These are phyloP conservation scores for Omphalotus guepiniiformis DNA, from an alignment of 768 basidiomycete genomes.

Conservation along the genomic window DNA sequence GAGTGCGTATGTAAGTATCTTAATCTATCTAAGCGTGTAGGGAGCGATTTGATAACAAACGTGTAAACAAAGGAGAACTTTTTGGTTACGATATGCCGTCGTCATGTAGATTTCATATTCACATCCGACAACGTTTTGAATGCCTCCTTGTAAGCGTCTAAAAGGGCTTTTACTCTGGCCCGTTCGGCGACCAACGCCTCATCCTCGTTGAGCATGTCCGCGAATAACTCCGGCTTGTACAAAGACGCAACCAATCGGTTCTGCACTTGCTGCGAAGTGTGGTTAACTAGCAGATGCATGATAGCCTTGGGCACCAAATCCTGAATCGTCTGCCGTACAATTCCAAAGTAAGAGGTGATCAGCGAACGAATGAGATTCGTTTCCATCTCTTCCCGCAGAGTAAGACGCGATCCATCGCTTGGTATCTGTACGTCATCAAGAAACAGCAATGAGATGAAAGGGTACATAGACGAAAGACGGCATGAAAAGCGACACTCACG, in stretches of 20 bases:
- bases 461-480: slow-evolving; percentile 11
- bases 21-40: too few relatives aligned
- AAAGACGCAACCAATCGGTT: slow-evolving; percentile 91
- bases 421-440: slow-evolving; percentile 39
- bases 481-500: slow-evolving; percentile 46
- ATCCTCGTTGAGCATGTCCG: slow-evolving; percentile 90
- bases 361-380: slow-evolving; percentile 90
- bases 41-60: too few relatives aligned
- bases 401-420: slow-evolving; percentile 59
- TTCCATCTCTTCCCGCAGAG: slow-evolving; percentile 93
- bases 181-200: slow-evolving; percentile 93
- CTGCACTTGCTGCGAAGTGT: slow-evolving; percentile 95
- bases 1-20: too few relatives aligned
- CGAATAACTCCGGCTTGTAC: slow-evolving; percentile 93
- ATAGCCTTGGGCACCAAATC: slow-evolving; percentile 97
- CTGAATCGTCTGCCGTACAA: slow-evolving; percentile 94
- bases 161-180: slow-evolving; percentile 84
- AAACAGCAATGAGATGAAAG: slow-evolving; percentile 4
- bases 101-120: slow-evolving; percentile 59
- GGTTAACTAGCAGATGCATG: slow-evolving; percentile 97
- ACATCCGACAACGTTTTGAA: slow-evolving; percentile 86
- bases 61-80: too few relatives aligned
- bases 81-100: too few relatives aligned
- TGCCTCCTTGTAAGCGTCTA: slow-evolving; percentile 95
- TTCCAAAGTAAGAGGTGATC: slow-evolving; percentile 93